A percentile compares a stretch with the other conserved stretches of the same genome.
Conservation (phyloP, 192 early-diverging fungal genomes). For the Mortierella alpina region DNA sequence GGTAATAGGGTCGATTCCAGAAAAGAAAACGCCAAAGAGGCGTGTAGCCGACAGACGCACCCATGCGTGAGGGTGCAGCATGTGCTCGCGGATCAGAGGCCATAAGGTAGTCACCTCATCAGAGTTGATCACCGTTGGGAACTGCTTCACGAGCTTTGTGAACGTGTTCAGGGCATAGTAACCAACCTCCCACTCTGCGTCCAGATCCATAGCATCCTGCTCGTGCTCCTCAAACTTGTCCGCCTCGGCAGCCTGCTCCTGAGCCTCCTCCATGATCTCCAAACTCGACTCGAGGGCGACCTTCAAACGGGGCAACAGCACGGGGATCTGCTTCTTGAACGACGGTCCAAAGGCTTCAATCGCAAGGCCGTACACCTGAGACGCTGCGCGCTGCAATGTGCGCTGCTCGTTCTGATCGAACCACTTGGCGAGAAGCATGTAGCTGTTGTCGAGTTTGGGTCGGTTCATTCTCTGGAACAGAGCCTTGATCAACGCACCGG, state of each 20-base stretch:
- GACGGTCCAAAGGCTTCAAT: constrained; percentile 80
- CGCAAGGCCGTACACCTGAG: constrained; percentile 87
- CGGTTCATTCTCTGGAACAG: constrained; percentile 74
- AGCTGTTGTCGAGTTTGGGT: constrained; percentile 68
- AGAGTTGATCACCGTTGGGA: constrained; percentile 64
- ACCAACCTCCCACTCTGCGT: constrained; percentile 85
- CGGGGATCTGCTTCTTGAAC: constrained; percentile 64
- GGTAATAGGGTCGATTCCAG: constrained; percentile 71
- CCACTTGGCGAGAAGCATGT: constrained; percentile 84
- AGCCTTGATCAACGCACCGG: constrained; percentile 75
- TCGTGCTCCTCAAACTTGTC: constrained; percentile 31
- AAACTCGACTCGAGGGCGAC: constrained; percentile 58
- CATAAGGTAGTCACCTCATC: constrained; percentile 69
- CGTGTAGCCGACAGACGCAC: constrained; percentile 77
- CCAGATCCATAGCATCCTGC: constrained; percentile 64
- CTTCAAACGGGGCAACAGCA: constrained; percentile 63
- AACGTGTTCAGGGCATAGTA: constrained; percentile 87
- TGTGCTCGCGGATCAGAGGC: constrained; percentile 69
- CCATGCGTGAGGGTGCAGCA: constrained; percentile 94
- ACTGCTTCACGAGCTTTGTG: constrained; percentile 71
- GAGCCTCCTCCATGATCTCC: constrained; percentile 59
- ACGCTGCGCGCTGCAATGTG: constrained; percentile 80
- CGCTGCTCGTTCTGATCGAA: constrained; percentile 66
- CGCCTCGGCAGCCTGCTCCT: constrained; percentile 39
- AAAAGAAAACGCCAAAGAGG: constrained; percentile 83